These are phyloP conservation scores for Boletus reticuloceps DNA, from an alignment of 768 basidiomycete genomes.

Conservation along the genomic window DNA sequence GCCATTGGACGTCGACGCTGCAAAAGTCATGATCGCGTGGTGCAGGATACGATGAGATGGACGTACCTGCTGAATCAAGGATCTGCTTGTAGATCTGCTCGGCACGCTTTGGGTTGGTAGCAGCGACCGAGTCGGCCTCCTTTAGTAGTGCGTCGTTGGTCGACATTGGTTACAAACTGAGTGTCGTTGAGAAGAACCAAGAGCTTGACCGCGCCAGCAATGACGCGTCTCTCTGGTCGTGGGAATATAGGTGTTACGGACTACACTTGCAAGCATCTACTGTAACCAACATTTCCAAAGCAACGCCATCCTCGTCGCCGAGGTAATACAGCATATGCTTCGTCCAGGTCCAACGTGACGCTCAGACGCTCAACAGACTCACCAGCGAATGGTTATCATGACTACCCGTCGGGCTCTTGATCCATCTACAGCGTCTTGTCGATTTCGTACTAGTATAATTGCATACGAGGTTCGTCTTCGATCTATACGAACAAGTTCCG, in stretches of 20 bases:
- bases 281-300: too few species aligned
- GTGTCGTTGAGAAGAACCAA: background rate
- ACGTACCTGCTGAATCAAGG: constrained; percentile 40
- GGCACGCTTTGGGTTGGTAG: constrained; percentile 55
- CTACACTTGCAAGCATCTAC: too few species aligned
- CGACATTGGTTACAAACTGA: constrained; percentile 17
- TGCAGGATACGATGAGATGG: background rate
- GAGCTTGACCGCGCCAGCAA: background rate
- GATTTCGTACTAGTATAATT: too few species aligned
- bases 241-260: constrained; percentile 16
- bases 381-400: too few species aligned
- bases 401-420: too few species aligned
- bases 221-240: constrained; percentile 26
- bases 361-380: too few species aligned
- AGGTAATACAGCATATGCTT: too few species aligned
- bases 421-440: too few species aligned
- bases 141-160: constrained; percentile 24
- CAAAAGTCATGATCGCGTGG: background rate
- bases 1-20: constrained; percentile 35
- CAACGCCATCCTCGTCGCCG: too few species aligned
- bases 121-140: constrained; percentile 50
- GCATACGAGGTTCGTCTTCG: too few species aligned
- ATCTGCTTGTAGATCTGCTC: constrained; percentile 77
- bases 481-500: too few species aligned
- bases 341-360: too few species aligned